Percentiles rank a stretch among this genome's conserved stretches.
Conservation (phyloP, 371 early-diverging fungal genomes). For the Mucor plumbeus region DNA sequence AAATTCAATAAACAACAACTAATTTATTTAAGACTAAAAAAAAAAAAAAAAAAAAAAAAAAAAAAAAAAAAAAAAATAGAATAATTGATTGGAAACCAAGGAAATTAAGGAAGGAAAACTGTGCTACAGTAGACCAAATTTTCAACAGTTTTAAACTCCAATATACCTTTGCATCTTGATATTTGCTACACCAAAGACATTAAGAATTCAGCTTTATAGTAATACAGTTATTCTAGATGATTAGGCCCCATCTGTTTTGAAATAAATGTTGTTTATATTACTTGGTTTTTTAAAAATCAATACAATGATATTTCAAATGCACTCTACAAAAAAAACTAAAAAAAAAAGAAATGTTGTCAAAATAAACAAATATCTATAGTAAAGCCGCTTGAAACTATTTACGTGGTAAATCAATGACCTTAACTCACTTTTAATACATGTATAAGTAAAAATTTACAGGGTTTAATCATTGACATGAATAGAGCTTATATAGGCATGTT, state of each 20-base stretch:
- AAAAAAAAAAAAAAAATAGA: conserved; percentile 12
- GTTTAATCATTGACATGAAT: no score
- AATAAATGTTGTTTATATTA: no score
- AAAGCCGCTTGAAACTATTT: neutral
- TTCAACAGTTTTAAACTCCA: conserved; percentile 7
- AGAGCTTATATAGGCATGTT: no score
- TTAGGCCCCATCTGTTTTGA: neutral
- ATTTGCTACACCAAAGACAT: neutral
- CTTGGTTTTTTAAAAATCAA: neutral
- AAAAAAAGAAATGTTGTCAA: neutral
- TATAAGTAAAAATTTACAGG: no score
- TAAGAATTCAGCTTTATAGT: neutral
- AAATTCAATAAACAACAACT: neutral
- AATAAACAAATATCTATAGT: neutral
- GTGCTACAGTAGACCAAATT: conserved; percentile 24
- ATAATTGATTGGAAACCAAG: conserved; percentile 14
- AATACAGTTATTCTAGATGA: neutral
- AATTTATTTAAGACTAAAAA: conserved; percentile 4
- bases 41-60: conserved; percentile 13
- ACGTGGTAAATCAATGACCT: neutral
- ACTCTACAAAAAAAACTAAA: neutral
- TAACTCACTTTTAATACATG: no score
- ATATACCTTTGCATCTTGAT: neutral
- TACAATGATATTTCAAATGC: neutral
- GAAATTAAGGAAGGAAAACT: conserved; percentile 22